Conservation (phyloP, 129 eudicot genomes). For the Arctium minus region DNA sequence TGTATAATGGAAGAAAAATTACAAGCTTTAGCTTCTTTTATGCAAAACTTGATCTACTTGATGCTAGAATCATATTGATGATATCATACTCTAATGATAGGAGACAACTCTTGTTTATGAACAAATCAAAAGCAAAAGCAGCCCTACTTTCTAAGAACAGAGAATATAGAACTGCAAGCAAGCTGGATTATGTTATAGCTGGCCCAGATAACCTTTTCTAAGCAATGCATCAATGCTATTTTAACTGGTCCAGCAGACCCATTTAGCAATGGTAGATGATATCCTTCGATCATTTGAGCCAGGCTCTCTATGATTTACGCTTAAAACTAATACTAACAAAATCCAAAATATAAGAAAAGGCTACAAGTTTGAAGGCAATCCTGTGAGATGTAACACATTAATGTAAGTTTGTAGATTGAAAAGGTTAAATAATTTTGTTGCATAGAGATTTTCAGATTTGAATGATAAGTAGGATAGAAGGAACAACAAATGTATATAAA, state of each 20-base stretch:
- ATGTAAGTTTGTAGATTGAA: background rate
- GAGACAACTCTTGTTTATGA: constrained; percentile 13
- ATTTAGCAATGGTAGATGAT: background rate
- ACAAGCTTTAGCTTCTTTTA: background rate
- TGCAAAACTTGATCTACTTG: constrained; percentile 1
- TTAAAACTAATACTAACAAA: background rate
- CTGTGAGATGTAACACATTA: background rate
- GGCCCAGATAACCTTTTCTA: background rate
- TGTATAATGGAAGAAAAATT: background rate
- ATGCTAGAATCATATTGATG: background rate
- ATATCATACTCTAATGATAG: background rate
- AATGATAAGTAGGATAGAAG: constrained; percentile 1
- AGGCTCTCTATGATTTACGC: background rate
- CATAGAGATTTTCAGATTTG: background rate
- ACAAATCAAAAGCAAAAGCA: constrained; percentile 4
- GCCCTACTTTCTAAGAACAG: constrained; percentile 2
- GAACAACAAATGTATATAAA: background rate
- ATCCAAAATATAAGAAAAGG: background rate
- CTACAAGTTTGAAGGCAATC: background rate
- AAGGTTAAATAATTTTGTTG: background rate
- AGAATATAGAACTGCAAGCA: constrained; percentile 1
- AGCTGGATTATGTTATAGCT: background rate
- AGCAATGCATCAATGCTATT: constrained; percentile 5
- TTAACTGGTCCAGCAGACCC: background rate
- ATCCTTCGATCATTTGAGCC: background rate